A percentile compares a stretch with the other conserved stretches of the same genome.
These are phyloP conservation scores for sweet orange (Citrus sinensis) DNA, from an alignment of 345 rosid species.

Conservation along the genomic window DVS_A1.0 CM039162.1:6055501-6056000, in stretches of 20 bases:
- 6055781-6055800: conserved; percentile 24
- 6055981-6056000: background rate
- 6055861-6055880: conserved; percentile 33
- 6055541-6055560: too few relatives aligned
- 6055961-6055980: conserved; percentile 34
- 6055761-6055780: conserved; percentile 8
- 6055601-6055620: conserved; percentile 21
- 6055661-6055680: background rate
- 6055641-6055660: background rate
- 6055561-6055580: too few relatives aligned
- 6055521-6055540: too few relatives aligned
- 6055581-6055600: background rate
- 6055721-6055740: background rate
- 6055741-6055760: conserved; percentile 15
- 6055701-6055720: background rate
- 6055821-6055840: background rate
- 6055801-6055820: conserved; percentile 52
- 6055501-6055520: background rate
- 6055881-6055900: background rate
- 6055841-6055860: conserved; percentile 3
- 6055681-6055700: background rate
- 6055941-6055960: conserved; percentile 25
- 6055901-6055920: too few relatives aligned
- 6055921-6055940: conserved; percentile 28
- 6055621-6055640: conserved; percentile 27